These are phyloP conservation scores for Boletus rufocinnamomeus DNA, from an alignment of 768 basidiomycete genomes.

Conservation along the genomic window DNA sequence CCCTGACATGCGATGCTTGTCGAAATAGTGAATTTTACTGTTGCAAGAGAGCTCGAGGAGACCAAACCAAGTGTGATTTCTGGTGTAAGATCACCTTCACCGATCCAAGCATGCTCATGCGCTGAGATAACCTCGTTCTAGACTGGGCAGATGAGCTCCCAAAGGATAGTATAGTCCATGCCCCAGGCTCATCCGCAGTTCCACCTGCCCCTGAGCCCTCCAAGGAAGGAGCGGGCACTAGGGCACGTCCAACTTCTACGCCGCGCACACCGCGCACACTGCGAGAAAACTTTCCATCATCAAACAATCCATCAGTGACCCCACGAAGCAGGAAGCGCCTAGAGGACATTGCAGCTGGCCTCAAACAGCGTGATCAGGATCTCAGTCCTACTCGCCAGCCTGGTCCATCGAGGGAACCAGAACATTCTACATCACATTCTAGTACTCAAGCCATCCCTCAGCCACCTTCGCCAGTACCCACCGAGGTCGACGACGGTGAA, in stretches of 20 bases:
- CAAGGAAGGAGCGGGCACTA: background rate
- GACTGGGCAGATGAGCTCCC: slow-evolving; percentile 38
- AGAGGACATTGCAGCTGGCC: slow-evolving; percentile 19
- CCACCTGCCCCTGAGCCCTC: background rate
- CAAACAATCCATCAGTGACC: slow-evolving; percentile 1
- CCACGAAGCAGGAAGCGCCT: slow-evolving; percentile 16
- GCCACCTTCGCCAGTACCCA: slow-evolving; percentile 30
- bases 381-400: slow-evolving; percentile 10
- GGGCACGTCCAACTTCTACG: background rate
- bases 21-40: slow-evolving; percentile 40
- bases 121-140: slow-evolving; percentile 11
- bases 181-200: background rate
- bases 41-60: slow-evolving; percentile 33
- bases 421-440: background rate
- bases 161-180: background rate
- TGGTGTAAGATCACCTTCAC: slow-evolving; percentile 35
- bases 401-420: slow-evolving; percentile 8
- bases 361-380: slow-evolving; percentile 19
- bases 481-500: slow-evolving; percentile 30
- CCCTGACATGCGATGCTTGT: slow-evolving; percentile 9
- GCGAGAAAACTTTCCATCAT: background rate
- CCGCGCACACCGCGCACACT: background rate
- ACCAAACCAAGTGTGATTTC: slow-evolving; percentile 33
- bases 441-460: slow-evolving; percentile 10
- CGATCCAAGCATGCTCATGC: background rate